These are phyloP conservation scores for Xylariaceae sp. DNA, from an alignment of 2,329 filamentous ascomycete species.

Conservation along the genomic window DNA sequence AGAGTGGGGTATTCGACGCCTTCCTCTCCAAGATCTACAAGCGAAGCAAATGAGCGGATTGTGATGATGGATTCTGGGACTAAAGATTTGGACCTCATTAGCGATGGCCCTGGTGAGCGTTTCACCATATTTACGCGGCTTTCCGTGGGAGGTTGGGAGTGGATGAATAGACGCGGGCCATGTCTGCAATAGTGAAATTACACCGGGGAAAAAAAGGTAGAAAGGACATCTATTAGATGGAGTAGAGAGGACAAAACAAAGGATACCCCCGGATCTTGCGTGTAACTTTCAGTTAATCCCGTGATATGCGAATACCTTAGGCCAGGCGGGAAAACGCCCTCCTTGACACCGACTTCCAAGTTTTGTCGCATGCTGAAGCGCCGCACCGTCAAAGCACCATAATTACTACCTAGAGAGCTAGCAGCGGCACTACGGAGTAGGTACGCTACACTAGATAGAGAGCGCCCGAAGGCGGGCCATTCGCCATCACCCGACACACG, in stretches of 20 bases:
- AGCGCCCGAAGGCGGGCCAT: no score
- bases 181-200: neutral
- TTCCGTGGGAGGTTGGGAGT: neutral
- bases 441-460: no score
- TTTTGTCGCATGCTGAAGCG: neutral
- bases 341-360: neutral
- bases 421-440: no score
- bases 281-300: neutral
- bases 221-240: neutral
- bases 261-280: neutral
- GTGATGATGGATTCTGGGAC: neutral
- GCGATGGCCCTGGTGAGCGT: neutral
- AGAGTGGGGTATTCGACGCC: conserved; percentile 80
- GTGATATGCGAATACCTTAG: neutral
- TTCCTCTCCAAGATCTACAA: conserved; percentile 98
- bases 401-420: no score
- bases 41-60: conserved; percentile 69
- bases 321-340: neutral
- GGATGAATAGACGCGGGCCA: neutral
- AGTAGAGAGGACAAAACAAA: neutral
- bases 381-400: no score
- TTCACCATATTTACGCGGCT: conserved; percentile 31
- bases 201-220: neutral
- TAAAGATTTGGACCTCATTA: neutral
- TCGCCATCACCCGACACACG: no score